Conservation (phyloP, 176 grass and related monocot species). For the Carex scoparia region DNA sequence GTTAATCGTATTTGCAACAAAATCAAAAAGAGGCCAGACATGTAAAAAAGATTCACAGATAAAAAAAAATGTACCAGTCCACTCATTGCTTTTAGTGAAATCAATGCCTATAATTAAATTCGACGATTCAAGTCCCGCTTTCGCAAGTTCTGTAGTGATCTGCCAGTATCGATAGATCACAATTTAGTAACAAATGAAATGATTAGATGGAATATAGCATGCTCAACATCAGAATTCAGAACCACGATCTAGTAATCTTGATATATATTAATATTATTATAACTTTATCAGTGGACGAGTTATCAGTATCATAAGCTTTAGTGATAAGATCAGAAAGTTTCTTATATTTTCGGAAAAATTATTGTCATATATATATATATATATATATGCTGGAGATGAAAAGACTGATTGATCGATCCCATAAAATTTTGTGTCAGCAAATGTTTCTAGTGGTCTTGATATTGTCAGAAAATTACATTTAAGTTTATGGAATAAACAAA, state of each 20-base stretch:
- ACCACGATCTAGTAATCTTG: too few relatives aligned
- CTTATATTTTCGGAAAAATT: too few relatives aligned
- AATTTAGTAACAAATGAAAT: not conserved
- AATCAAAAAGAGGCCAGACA: not conserved
- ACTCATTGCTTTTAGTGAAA: constrained; percentile 98
- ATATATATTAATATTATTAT: not conserved
- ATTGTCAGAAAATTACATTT: not conserved
- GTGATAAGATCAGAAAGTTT: too few relatives aligned
- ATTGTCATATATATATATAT: not conserved
- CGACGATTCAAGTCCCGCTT: constrained; percentile 78
- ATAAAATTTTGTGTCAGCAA: not conserved
- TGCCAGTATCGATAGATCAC: constrained; percentile 5
- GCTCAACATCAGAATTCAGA: too few relatives aligned
- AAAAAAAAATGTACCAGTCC: constrained; percentile 45
- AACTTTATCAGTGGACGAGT: not conserved
- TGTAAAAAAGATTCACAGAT: not conserved
- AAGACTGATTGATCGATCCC: not conserved
- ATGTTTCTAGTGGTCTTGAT: not conserved
- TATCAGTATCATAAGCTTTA: not conserved
- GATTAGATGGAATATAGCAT: not conserved
- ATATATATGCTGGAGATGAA: not conserved
- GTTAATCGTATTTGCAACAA: not conserved
- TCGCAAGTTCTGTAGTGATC: constrained; percentile 80
- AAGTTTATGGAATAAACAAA: not conserved
- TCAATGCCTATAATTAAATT: constrained; percentile 93